Conservation (phyloP, 192 early-diverging fungal genomes). For the Phycomyces nitens region DNA sequence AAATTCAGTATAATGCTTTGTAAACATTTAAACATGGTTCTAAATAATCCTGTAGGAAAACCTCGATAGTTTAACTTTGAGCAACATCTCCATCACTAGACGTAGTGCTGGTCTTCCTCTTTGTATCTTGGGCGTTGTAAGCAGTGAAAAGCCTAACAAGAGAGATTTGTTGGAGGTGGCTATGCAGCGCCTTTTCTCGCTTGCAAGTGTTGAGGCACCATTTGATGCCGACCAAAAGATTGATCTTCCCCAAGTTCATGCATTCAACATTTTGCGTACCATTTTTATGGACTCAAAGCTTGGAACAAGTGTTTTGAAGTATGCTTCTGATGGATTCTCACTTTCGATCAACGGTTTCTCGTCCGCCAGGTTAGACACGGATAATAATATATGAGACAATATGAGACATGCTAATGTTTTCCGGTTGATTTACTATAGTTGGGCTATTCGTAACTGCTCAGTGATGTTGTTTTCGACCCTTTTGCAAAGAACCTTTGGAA, state of each 20-base stretch:
- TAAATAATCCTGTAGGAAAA: slow-evolving; percentile 49
- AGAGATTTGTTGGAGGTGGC: slow-evolving; percentile 60
- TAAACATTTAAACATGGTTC: not conserved
- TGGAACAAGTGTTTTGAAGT: slow-evolving; percentile 67
- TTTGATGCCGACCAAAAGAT: slow-evolving; percentile 57
- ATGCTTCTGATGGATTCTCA: slow-evolving; percentile 72
- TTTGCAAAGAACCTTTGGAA: slow-evolving; percentile 80
- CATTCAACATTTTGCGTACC: slow-evolving; percentile 82
- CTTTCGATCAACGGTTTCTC: slow-evolving; percentile 79
- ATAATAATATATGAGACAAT: not conserved
- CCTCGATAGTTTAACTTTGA: slow-evolving; percentile 63
- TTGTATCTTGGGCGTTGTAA: slow-evolving; percentile 81
- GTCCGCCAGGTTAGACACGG: slow-evolving; percentile 45
- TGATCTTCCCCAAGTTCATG: slow-evolving; percentile 91
- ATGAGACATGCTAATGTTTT: not conserved
- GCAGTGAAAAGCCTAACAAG: slow-evolving; percentile 58
- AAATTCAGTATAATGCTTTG: not conserved
- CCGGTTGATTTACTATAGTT: slow-evolving; percentile 38
- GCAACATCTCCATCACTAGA: slow-evolving; percentile 86
- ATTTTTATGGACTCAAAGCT: slow-evolving; percentile 84
- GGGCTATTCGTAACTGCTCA: slow-evolving; percentile 93
- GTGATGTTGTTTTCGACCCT: slow-evolving; percentile 89
- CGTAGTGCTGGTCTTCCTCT: slow-evolving; percentile 86
- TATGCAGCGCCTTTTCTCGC: slow-evolving; percentile 64
- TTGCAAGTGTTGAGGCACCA: slow-evolving; percentile 45